These are phyloP conservation scores for Cocos nucifera DNA, from an alignment of 176 grass and related monocot genomes.

Conservation along the genomic window DNA sequence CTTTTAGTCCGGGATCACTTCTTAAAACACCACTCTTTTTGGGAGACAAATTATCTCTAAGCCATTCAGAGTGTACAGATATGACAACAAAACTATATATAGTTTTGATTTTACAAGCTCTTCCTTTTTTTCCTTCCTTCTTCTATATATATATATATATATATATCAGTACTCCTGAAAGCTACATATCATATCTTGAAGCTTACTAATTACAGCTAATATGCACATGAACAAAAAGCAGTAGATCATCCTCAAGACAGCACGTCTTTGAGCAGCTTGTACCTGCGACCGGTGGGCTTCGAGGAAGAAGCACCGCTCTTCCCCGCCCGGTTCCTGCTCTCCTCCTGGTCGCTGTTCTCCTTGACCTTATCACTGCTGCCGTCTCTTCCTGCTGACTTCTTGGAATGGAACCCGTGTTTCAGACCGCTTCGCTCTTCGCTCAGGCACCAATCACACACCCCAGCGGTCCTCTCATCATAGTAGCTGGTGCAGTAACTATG, in stretches of 20 bases:
- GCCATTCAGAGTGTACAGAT: too few species aligned
- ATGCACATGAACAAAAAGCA: neutral
- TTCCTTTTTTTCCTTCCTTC: neutral
- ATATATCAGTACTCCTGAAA: conserved; percentile 4
- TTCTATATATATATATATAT: conserved; percentile 13
- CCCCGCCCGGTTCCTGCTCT: conserved; percentile 9
- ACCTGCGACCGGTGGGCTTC: conserved; percentile 71
- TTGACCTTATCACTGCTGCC: conserved; percentile 15
- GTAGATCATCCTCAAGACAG: conserved; percentile 34
- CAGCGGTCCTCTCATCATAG: conserved; percentile 44
- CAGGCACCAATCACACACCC: conserved; percentile 87
- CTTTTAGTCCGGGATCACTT: too few species aligned
- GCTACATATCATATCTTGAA: conserved; percentile 7
- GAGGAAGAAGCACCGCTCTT: conserved; percentile 27
- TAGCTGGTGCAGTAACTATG: conserved; percentile 95
- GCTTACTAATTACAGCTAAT: neutral
- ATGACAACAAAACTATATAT: conserved; percentile 2
- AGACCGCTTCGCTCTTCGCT: conserved; percentile 36
- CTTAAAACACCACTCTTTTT: too few species aligned
- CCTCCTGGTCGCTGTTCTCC: conserved; percentile 12
- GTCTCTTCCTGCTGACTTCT: conserved; percentile 10
- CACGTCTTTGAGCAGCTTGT: conserved; percentile 99
- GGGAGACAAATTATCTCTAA: too few species aligned
- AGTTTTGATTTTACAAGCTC: neutral
- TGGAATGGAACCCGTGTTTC: conserved; percentile 22